Evolutionary conservation across 352 stramenopile genomes (phyloP).

Genomic region (Phytophthora pisi): DNA sequence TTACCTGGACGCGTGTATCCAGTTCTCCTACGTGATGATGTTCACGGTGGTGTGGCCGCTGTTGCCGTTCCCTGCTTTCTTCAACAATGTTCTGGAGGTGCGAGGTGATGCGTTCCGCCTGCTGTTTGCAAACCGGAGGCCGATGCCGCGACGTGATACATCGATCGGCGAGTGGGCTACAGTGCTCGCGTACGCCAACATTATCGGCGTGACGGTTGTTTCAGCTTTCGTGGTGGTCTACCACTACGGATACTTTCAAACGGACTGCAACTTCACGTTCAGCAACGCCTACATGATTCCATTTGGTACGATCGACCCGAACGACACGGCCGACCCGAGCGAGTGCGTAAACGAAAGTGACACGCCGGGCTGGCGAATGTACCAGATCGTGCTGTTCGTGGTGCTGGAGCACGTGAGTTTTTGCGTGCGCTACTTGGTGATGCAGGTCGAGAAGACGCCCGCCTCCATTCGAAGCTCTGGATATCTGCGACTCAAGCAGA

Average conservation of each 20-base stretch:
- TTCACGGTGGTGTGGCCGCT: constrained; percentile 91
- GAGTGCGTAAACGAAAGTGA: constrained; percentile 54
- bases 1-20: constrained; percentile 88
- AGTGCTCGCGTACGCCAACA: constrained; percentile 86
- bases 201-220: constrained; percentile 84
- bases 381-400: constrained; percentile 84
- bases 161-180: constrained; percentile 87
- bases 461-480: constrained; percentile 73
- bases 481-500: constrained; percentile 81
- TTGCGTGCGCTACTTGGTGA: constrained; percentile 84
- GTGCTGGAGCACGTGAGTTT: constrained; percentile 84
- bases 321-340: constrained; percentile 36
- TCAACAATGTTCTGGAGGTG: constrained; percentile 89
- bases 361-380: constrained; percentile 63
- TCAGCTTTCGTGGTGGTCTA: constrained; percentile 86
- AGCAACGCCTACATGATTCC: constrained; percentile 73
- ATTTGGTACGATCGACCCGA: constrained; percentile 60
- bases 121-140: constrained; percentile 77
- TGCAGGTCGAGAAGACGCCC: constrained; percentile 80
- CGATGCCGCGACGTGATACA: constrained; percentile 83
- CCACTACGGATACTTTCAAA: constrained; percentile 83
- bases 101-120: constrained; percentile 84
- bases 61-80: constrained; percentile 83
- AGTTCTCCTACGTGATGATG: constrained; percentile 92
- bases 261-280: constrained; percentile 79